Evolutionary conservation across 805 yeast species (phyloP).

Genomic region (Myxozyma mucilagina): DNA sequence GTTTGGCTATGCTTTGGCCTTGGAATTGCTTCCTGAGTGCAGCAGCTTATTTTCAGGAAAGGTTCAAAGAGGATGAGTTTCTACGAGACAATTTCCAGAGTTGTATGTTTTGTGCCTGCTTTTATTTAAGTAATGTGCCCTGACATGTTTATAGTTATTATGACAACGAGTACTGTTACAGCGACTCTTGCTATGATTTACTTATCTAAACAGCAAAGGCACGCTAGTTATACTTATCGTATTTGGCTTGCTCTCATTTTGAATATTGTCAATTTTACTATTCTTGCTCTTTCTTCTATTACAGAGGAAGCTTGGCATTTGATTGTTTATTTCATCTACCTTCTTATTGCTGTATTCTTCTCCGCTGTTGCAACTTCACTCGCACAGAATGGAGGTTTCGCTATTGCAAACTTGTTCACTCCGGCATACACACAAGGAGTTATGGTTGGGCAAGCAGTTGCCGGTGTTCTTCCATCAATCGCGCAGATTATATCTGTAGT

Average conservation of each 20-base stretch:
- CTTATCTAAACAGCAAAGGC: constrained; percentile 18
- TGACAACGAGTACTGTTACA: constrained; percentile 40
- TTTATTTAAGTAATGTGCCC: neutral
- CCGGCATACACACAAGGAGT: constrained; percentile 81
- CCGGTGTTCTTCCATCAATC: constrained; percentile 88
- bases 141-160: neutral
- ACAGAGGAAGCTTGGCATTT: constrained; percentile 23
- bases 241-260: constrained; percentile 27
- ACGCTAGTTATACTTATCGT: constrained; percentile 29
- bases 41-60: constrained; percentile 69
- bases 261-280: constrained; percentile 20
- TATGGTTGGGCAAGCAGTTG: constrained; percentile 92
- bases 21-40: constrained; percentile 93
- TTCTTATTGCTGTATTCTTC: constrained; percentile 62
- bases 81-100: constrained; percentile 53
- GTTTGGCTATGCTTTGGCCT: constrained; percentile 68
- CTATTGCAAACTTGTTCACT: constrained; percentile 76
- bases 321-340: constrained; percentile 45
- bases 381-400: constrained; percentile 89
- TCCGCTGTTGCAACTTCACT: constrained; percentile 63
- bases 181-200: constrained; percentile 36
- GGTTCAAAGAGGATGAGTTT: constrained; percentile 49
- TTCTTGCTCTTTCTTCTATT: constrained; percentile 30
- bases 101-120: constrained; percentile 32
- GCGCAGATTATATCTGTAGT: constrained; percentile 60